Percentiles rank a stretch among this genome's conserved stretches.
These are phyloP conservation scores for Diaporthe velutina DNA, from an alignment of 2,329 filamentous ascomycete species.

Conservation along the genomic window DNA sequence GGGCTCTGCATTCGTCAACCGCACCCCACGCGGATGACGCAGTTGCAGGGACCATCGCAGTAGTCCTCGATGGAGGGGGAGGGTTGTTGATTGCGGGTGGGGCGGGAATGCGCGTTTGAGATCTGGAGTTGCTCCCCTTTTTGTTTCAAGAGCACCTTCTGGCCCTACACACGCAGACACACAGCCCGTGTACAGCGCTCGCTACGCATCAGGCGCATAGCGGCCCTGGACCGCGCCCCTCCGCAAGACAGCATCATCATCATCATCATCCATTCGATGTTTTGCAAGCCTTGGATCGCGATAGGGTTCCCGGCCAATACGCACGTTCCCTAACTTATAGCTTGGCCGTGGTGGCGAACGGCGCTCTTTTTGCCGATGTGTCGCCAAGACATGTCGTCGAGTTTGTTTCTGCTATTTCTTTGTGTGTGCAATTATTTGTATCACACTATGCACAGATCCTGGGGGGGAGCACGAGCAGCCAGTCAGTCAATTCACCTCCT, in stretches of 20 bases:
- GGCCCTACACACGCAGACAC: neutral
- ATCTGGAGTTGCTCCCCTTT: constrained; percentile 24
- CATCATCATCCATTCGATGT: neutral
- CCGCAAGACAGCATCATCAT: neutral
- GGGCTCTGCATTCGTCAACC: constrained; percentile 37
- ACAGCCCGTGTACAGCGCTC: neutral
- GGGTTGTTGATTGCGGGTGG: constrained; percentile 13
- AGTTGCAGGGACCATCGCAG: constrained; percentile 33
- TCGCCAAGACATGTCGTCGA: constrained; percentile 12
- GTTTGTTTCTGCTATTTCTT: constrained; percentile 1
- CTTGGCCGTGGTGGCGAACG: neutral
- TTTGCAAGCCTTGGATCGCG: neutral
- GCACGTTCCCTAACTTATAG: neutral
- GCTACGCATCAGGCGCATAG: constrained; percentile 1
- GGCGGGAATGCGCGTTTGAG: constrained; percentile 27
- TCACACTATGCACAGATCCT: neutral
- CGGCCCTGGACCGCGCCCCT: neutral
- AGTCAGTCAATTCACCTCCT: neutral
- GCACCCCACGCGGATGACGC: constrained; percentile 38
- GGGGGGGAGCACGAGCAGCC: constrained; percentile 1
- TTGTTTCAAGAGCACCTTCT: constrained; percentile 18
- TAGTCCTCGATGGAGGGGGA: neutral
- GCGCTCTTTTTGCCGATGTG: neutral
- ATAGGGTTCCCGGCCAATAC: constrained; percentile 1
- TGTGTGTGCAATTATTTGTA: too few species aligned